These are phyloP conservation scores for Pyrenula massariospora DNA, from an alignment of 495 filamentous ascomycete genomes.

Conservation along the genomic window DNA sequence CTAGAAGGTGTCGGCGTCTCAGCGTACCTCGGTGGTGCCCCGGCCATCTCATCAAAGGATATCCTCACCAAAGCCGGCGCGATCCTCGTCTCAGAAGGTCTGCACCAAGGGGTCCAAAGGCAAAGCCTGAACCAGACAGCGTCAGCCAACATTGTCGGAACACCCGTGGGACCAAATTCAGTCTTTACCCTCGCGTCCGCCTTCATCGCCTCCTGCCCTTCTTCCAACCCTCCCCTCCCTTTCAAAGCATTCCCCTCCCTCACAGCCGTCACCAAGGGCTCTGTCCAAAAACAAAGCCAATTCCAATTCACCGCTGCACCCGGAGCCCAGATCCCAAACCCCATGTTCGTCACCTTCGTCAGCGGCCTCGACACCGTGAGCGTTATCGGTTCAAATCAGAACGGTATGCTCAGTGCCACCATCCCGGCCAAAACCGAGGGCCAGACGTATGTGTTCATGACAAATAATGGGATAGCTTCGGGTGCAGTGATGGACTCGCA, in stretches of 20 bases:
- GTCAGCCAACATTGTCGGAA: conserved; percentile 45
- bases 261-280: conserved; percentile 6
- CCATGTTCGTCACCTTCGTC: conserved; percentile 21
- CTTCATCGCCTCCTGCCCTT: conserved; percentile 48
- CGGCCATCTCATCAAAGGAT: conserved; percentile 35
- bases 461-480: conserved; percentile 9
- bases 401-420: conserved; percentile 21
- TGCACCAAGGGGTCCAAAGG: conserved; percentile 49
- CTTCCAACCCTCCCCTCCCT: conserved; percentile 37
- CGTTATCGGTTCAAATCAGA: conserved; percentile 11
- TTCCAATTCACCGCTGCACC: background rate
- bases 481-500: conserved; percentile 11
- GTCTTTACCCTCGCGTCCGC: conserved; percentile 50
- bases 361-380: conserved; percentile 27
- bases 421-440: conserved; percentile 21
- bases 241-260: conserved; percentile 45
- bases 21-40: conserved; percentile 52
- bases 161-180: conserved; percentile 40
- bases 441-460: conserved; percentile 27
- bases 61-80: conserved; percentile 49
- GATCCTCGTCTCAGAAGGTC: conserved; percentile 50
- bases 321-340: conserved; percentile 1
- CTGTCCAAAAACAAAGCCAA: background rate
- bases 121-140: conserved; percentile 32
- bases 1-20: conserved; percentile 47